A percentile compares a stretch with the other conserved stretches of the same genome.
Evolutionary conservation across 345 rosid genomes (phyloP).

Genomic region (Carallia brachiata): DNA sequence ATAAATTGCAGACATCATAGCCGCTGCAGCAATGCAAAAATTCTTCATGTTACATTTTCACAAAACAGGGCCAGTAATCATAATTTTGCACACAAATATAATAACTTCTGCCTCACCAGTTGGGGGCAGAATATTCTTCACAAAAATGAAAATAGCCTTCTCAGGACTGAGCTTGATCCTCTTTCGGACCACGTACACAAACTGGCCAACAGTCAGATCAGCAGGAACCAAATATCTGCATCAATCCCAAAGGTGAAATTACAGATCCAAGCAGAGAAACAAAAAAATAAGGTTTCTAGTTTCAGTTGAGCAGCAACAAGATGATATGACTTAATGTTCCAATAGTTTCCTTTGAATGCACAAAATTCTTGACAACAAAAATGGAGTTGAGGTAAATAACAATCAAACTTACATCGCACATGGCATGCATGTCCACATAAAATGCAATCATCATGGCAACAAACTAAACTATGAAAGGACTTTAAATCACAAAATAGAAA

Average conservation of each 20-base stretch:
- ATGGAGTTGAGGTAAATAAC: too few relatives aligned
- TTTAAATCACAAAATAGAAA: too few relatives aligned
- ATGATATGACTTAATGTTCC: too few relatives aligned
- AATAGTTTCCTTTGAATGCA: too few relatives aligned
- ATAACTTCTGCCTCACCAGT: conserved; percentile 47
- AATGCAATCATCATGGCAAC: too few relatives aligned
- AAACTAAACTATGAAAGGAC: too few relatives aligned
- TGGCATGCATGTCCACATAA: too few relatives aligned
- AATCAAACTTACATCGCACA: too few relatives aligned
- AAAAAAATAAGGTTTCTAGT: too few relatives aligned
- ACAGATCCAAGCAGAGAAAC: too few relatives aligned
- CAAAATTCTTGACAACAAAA: too few relatives aligned
- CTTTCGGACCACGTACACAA: conserved; percentile 81
- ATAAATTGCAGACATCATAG: conserved; percentile 92
- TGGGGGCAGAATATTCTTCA: conserved; percentile 70
- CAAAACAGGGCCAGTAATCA: neutral
- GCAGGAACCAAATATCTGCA: conserved; percentile 79
- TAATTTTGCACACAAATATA: neutral
- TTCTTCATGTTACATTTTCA: neutral
- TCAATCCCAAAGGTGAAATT: neutral
- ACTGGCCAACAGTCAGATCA: conserved; percentile 82
- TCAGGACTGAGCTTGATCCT: conserved; percentile 87
- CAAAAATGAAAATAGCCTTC: conserved; percentile 80
- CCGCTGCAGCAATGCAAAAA: conserved; percentile 44
- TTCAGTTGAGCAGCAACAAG: too few relatives aligned